These are phyloP conservation scores for Medicago arabica DNA, from an alignment of 306 rosid genomes.

Conservation along the genomic window DNA sequence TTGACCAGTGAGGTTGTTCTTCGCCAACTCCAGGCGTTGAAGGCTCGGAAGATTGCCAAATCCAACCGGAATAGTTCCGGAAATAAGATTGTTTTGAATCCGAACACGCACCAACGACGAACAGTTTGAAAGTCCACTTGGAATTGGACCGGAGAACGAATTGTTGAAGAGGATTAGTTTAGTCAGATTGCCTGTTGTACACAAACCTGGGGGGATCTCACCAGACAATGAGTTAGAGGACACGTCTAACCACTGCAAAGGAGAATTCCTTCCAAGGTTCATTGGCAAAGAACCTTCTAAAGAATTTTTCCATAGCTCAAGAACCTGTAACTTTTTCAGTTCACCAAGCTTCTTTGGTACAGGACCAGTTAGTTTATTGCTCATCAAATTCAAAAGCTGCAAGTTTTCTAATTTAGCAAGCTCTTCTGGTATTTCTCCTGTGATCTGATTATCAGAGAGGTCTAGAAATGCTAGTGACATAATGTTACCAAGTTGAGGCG, in stretches of 20 bases:
- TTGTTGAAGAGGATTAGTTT: constrained; percentile 91
- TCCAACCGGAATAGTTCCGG: constrained; percentile 78
- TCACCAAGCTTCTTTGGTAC: constrained; percentile 75
- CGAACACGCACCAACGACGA: constrained; percentile 74
- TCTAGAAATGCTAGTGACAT: constrained; percentile 70
- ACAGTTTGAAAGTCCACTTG: constrained; percentile 71
- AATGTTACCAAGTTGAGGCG: constrained; percentile 69
- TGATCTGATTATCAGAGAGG: constrained; percentile 82
- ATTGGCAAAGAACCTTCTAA: constrained; percentile 73
- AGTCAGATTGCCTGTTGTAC: constrained; percentile 72
- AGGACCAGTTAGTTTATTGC: constrained; percentile 69
- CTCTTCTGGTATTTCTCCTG: constrained; percentile 83
- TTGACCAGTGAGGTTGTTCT: constrained; percentile 72
- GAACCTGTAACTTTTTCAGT: constrained; percentile 65
- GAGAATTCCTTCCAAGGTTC: constrained; percentile 77
- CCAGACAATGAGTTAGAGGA: constrained; percentile 83
- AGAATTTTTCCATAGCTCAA: constrained; percentile 79
- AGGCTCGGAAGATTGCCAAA: constrained; percentile 72
- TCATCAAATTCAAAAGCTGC: constrained; percentile 84
- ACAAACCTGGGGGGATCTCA: constrained; percentile 77
- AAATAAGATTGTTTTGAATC: constrained; percentile 74
- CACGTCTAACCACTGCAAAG: constrained; percentile 84
- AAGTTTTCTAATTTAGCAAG: constrained; percentile 63
- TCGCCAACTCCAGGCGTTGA: constrained; percentile 78
- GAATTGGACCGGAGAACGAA: constrained; percentile 77